Conservation (phyloP, 179 eudicot species). For the Nepenthes alata region DNA sequence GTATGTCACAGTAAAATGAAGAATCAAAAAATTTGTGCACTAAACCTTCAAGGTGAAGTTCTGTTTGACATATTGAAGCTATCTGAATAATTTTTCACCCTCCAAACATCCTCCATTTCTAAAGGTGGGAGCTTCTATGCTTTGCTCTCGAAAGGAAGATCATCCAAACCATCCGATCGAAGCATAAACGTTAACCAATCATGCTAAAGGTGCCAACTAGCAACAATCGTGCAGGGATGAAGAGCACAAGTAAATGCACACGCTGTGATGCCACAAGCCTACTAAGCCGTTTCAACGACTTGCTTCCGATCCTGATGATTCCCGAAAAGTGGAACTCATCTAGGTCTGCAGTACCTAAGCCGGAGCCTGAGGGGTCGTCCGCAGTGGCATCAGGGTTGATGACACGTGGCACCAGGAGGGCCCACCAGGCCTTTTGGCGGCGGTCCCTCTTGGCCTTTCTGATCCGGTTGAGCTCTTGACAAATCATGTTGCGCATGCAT, state of each 20-base stretch:
- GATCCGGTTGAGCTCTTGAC: slow-evolving; percentile 48
- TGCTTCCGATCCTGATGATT: slow-evolving; percentile 37
- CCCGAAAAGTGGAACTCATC: slow-evolving; percentile 37
- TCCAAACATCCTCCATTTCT: too few species aligned
- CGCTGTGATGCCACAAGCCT: slow-evolving; percentile 69
- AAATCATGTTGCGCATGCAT: slow-evolving; percentile 48
- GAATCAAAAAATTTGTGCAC: too few species aligned
- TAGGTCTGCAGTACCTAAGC: slow-evolving; percentile 15
- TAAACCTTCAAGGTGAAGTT: too few species aligned
- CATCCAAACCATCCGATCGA: neutral
- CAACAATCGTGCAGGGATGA: slow-evolving; percentile 56
- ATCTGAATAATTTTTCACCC: too few species aligned
- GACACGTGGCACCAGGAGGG: slow-evolving; percentile 36
- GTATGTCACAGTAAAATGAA: too few species aligned
- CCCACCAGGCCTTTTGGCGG: slow-evolving; percentile 62
- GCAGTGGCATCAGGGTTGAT: slow-evolving; percentile 18
- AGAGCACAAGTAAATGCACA: slow-evolving; percentile 65
- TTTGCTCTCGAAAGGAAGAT: neutral
- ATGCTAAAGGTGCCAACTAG: slow-evolving; percentile 36
- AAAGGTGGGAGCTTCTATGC: too few species aligned
- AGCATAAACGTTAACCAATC: slow-evolving; percentile 6
- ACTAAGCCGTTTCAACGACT: slow-evolving; percentile 54
- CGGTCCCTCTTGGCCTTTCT: slow-evolving; percentile 43
- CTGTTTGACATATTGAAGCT: too few species aligned
- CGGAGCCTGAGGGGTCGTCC: slow-evolving; percentile 7